These are phyloP conservation scores for Lepiota venenata DNA, from an alignment of 768 basidiomycete genomes.

Conservation along the genomic window DNA sequence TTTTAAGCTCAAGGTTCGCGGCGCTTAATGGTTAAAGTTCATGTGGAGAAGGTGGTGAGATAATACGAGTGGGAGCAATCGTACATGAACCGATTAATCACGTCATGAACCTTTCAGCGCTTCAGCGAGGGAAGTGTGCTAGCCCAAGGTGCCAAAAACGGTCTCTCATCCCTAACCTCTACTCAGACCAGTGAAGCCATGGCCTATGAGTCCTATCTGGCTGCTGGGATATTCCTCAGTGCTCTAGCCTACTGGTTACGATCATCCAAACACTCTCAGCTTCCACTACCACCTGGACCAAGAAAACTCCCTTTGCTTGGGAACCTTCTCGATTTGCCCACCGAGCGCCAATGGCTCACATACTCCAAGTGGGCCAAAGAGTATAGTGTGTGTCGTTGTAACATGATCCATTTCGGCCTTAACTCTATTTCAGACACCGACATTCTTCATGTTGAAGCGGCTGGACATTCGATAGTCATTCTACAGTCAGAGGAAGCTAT, in stretches of 20 bases:
- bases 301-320: constrained; percentile 39
- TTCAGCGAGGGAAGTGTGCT: too few species aligned
- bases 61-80: too few species aligned
- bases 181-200: too few species aligned
- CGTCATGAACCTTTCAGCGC: too few species aligned
- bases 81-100: too few species aligned
- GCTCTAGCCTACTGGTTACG: neutral
- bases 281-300: constrained; percentile 37
- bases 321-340: constrained; percentile 40
- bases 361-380: constrained; percentile 37
- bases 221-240: neutral
- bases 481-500: constrained; percentile 28
- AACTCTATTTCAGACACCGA: neutral
- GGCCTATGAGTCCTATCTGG: too few species aligned
- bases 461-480: constrained; percentile 19
- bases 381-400: constrained; percentile 24
- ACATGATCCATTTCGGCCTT: neutral
- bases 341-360: constrained; percentile 35
- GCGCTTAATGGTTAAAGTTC: too few species aligned
- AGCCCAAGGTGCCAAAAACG: too few species aligned
- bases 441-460: constrained; percentile 5
- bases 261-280: constrained; percentile 12
- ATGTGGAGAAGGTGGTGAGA: too few species aligned
- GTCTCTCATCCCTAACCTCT: too few species aligned
- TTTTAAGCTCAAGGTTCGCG: too few species aligned